Evolutionary conservation across 1,139 yeast genomes (phyloP), one percentile per base, ranked within the genome.

Genomic region (Pichia sp.): DNA sequence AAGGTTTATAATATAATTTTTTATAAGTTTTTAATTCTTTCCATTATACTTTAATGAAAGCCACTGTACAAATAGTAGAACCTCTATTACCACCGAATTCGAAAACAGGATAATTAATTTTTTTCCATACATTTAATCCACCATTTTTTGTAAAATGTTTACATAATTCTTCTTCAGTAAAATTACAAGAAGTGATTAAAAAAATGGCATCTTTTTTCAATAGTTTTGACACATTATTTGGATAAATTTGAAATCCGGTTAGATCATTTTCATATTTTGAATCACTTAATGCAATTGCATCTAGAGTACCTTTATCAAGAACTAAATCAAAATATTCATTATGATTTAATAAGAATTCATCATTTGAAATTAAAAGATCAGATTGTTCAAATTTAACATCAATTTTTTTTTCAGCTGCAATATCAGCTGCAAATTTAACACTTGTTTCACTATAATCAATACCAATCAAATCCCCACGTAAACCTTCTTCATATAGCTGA

Each of bases 251-350:
- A 58, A 76, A 72, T 1, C 86, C 86, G 30, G 72, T 69, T 7
- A 64, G 64, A 4, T 71, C 75, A 45, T 70, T 74, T 27, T 45
- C 46, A 37, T 80, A 60, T 2, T 68, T 70, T 7, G 68, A 70
- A 41, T 85, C 88, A 60, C 88, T 86, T 44, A 92, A 73, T 0
- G 97, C 97, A 55, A 94, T 92, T 5, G 99, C 98, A 68, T 92
- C 99, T 39, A 94, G 68, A 0, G 99, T 92, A 8, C 99, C 98
- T 63, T 92, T 92, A 66, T 92, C 99, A 39, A 90, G 69, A 2
- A 90, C 76, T 5, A 92, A 66, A 59, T 90, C 95, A 67, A 78
- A 89, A 37, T 68, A 57, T 37, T 74, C 70, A 1, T 63, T 54
- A 48, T 60, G 56, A 46, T 57, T 47, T 28, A 31, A 11, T 6